Evolutionary conservation across 2,329 filamentous ascomycete genomes (phyloP).

Genomic region (Dactylellina drechsleri): DNA sequence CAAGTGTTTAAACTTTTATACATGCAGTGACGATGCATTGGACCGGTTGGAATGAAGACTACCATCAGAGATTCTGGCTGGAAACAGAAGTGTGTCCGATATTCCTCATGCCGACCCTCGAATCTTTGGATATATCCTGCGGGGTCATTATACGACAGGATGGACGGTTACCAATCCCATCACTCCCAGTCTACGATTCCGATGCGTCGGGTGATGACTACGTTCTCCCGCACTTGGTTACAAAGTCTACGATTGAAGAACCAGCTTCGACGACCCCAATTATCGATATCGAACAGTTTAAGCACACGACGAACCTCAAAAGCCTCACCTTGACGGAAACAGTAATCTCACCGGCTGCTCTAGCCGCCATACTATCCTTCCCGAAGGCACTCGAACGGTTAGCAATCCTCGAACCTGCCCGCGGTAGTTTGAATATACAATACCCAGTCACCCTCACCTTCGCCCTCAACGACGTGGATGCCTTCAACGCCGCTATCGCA

Average conservation of each 20-base stretch:
- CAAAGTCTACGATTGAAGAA: background rate
- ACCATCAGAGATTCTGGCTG: conserved; percentile 6
- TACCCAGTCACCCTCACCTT: background rate
- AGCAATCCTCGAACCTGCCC: background rate
- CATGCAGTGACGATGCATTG: conserved; percentile 6
- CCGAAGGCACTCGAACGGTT: conserved; percentile 12
- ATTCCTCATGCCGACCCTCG: conserved; percentile 12
- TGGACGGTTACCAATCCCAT: background rate
- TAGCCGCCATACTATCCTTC: conserved; percentile 6
- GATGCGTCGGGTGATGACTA: too few species aligned
- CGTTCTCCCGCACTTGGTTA: too few species aligned
- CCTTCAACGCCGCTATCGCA: background rate
- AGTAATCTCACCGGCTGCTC: background rate
- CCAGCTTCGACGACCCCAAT: background rate
- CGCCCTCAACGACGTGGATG: background rate
- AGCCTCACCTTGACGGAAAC: conserved; percentile 5
- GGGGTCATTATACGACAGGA: background rate
- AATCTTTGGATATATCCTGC: conserved; percentile 9
- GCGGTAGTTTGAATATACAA: background rate
- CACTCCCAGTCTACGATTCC: background rate
- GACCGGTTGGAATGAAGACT: background rate
- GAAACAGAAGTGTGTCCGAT: conserved; percentile 1
- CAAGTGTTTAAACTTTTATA: too few species aligned
- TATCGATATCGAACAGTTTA: background rate
- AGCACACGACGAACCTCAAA: conserved; percentile 5